phyloP scores from a whole-genome alignment of 1,284 basidiomycete genomes.

The Melanopsichium pennsylvanicum region DNA sequence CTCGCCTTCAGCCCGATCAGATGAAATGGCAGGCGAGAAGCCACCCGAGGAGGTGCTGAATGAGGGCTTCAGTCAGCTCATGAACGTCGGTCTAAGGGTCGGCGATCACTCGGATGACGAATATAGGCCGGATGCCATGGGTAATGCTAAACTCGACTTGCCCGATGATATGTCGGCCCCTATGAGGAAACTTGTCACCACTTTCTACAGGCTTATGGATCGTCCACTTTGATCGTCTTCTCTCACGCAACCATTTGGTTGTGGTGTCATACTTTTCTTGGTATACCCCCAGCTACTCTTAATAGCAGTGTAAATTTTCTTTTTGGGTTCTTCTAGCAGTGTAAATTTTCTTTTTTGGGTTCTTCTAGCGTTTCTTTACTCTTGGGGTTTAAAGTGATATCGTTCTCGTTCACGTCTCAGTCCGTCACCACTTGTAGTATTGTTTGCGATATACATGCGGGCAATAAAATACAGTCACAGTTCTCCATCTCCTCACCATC shows the following conservation, averaged over 20 bases:
- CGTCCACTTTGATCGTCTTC: constrained; percentile 16
- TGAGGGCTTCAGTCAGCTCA: constrained; percentile 40
- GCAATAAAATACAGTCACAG: too few relatives aligned
- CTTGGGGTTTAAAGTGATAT: too few relatives aligned
- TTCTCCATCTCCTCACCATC: too few relatives aligned
- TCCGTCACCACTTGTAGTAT: too few relatives aligned
- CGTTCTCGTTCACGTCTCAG: too few relatives aligned
- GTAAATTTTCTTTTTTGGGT: constrained; percentile 3
- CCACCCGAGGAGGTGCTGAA: constrained; percentile 19
- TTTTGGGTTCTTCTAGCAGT: neutral
- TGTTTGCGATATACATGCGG: too few relatives aligned
- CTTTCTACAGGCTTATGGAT: constrained; percentile 41
- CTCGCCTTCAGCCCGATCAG: neutral
- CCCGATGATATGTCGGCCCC: constrained; percentile 33
- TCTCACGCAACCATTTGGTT: neutral
- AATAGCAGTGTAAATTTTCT: neutral
- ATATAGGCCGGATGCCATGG: constrained; percentile 26
- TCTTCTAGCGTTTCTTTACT: too few relatives aligned
- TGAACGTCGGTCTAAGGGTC: constrained; percentile 36
- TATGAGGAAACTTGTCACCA: constrained; percentile 40
- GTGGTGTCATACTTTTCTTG: neutral
- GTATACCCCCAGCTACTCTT: constrained; percentile 1
- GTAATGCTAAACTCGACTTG: constrained; percentile 29
- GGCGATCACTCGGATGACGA: constrained; percentile 31
- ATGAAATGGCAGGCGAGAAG: neutral